A percentile compares a stretch with the other conserved stretches of the same genome.
phyloP scores from a whole-genome alignment of 2,329 filamentous ascomycete species.

The Fusarium buxicola region DNA sequence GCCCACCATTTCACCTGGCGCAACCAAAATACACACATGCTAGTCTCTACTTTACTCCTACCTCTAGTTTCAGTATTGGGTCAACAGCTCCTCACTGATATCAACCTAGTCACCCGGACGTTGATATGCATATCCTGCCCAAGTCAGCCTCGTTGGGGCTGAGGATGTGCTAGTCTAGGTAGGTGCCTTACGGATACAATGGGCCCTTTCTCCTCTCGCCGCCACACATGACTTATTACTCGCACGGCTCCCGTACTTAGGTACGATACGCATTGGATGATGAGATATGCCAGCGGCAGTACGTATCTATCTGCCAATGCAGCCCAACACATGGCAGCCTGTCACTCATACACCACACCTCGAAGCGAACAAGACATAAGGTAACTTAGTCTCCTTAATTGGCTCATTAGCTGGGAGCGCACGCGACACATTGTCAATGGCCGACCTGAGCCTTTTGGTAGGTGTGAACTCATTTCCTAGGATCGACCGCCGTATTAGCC shows the following conservation, averaged over 20 bases:
- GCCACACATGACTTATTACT: conserved; percentile 27
- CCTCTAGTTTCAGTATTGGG: neutral
- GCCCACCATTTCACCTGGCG: conserved; percentile 21
- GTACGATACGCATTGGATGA: conserved; percentile 2
- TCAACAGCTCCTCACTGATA: neutral
- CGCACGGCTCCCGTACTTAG: conserved; percentile 13
- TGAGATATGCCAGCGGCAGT: conserved; percentile 17
- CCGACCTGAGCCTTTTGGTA: conserved; percentile 5
- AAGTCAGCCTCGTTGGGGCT: conserved; percentile 37
- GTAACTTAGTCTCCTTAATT: neutral
- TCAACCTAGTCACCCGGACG: conserved; percentile 1
- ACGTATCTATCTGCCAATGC: conserved; percentile 5
- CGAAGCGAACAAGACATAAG: neutral
- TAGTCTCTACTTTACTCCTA: neutral
- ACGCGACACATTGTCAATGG: conserved; percentile 21
- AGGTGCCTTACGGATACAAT: conserved; percentile 1
- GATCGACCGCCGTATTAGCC: conserved; percentile 29
- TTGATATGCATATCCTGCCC: neutral
- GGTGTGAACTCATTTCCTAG: conserved; percentile 39
- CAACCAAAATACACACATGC: conserved; percentile 12
- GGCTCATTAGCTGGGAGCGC: conserved; percentile 10
- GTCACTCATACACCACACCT: conserved; percentile 13
- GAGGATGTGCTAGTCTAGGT: conserved; percentile 9
- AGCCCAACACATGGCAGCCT: conserved; percentile 20
- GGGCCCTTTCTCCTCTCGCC: conserved; percentile 22